Conservation (phyloP, 352 stramenopile genomes). For the Phytophthora cactorum region DNA sequence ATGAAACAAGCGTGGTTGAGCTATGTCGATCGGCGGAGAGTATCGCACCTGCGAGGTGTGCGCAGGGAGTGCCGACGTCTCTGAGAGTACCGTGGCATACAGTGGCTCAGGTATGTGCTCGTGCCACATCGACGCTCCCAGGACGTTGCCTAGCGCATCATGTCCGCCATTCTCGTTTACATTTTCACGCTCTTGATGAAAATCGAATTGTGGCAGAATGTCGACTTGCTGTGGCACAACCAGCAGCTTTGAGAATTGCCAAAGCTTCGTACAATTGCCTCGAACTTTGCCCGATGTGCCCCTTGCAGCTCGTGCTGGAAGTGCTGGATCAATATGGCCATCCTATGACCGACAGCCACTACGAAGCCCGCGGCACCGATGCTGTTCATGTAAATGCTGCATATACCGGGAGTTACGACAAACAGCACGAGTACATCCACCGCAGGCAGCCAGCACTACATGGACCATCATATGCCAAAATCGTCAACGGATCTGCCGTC, state of each 20-base stretch:
- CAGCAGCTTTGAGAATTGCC: slow-evolving; percentile 49
- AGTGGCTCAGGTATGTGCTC: slow-evolving; percentile 44
- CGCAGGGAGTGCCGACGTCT: slow-evolving; percentile 32
- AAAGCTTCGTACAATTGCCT: slow-evolving; percentile 55
- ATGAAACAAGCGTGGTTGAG: slow-evolving; percentile 30
- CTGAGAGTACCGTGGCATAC: slow-evolving; percentile 36
- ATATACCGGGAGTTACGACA: slow-evolving; percentile 4
- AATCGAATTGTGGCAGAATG: slow-evolving; percentile 40
- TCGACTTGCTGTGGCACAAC: slow-evolving; percentile 22
- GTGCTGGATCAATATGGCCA: slow-evolving; percentile 67
- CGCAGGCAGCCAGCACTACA: slow-evolving; percentile 19
- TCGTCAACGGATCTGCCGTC: slow-evolving; percentile 46
- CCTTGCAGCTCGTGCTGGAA: slow-evolving; percentile 41
- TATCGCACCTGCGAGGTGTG: slow-evolving; percentile 46
- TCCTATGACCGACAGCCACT: slow-evolving; percentile 34
- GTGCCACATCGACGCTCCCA: slow-evolving; percentile 41
- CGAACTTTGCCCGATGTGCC: slow-evolving; percentile 53
- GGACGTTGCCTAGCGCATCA: slow-evolving; percentile 52
- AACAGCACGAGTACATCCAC: slow-evolving; percentile 1
- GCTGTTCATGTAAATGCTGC: slow-evolving; percentile 31
- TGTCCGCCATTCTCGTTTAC: slow-evolving; percentile 24
- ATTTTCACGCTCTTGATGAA: slow-evolving; percentile 24
- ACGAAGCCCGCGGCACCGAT: background rate
- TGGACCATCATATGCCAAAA: slow-evolving; percentile 19
- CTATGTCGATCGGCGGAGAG: slow-evolving; percentile 46